Evolutionary conservation across 2,329 filamentous ascomycete genomes (phyloP).

Genomic region (Fusarium sp.): DNA sequence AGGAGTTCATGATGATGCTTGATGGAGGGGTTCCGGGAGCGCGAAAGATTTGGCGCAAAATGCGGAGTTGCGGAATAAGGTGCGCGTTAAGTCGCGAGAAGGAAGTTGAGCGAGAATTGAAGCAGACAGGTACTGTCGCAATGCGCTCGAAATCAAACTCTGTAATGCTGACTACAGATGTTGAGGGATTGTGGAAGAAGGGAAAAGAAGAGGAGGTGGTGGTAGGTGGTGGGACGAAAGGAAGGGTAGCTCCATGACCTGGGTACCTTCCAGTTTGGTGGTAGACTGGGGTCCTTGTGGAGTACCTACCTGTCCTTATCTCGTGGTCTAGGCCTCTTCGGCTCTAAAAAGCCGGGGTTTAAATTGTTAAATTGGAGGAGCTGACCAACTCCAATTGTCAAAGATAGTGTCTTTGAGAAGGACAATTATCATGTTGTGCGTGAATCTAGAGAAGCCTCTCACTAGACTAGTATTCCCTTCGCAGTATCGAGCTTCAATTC

Average conservation of each 20-base stretch:
- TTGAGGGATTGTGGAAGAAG: conserved; percentile 18
- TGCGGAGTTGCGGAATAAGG: conserved; percentile 6
- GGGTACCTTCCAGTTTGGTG: conserved; percentile 48
- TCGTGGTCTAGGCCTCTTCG: conserved; percentile 2
- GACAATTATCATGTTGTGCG: too few species aligned
- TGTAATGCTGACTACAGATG: conserved; percentile 13
- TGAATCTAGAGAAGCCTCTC: too few species aligned
- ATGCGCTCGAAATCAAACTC: conserved; percentile 18
- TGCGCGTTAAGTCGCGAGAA: background rate
- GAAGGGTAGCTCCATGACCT: conserved; percentile 20
- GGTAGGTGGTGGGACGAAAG: conserved; percentile 21
- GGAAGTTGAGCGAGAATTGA: conserved; percentile 9
- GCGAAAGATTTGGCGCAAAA: conserved; percentile 31
- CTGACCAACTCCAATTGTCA: conserved; percentile 7
- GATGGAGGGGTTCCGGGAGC: conserved; percentile 27
- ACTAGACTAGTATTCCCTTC: too few species aligned
- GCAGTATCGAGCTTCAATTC: background rate
- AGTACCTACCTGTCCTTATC: conserved; percentile 36
- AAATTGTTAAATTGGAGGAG: conserved; percentile 35
- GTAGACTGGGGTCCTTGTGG: conserved; percentile 36
- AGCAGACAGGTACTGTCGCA: conserved; percentile 17
- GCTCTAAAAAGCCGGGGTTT: conserved; percentile 30
- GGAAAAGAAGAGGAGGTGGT: conserved; percentile 29
- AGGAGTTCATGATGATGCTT: conserved; percentile 51
- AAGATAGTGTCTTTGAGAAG: background rate